Evolutionary conservation across 345 rosid species (phyloP), one percentile per base, ranked within the genome.

Genomic region (Luvunga scandens): DNA sequence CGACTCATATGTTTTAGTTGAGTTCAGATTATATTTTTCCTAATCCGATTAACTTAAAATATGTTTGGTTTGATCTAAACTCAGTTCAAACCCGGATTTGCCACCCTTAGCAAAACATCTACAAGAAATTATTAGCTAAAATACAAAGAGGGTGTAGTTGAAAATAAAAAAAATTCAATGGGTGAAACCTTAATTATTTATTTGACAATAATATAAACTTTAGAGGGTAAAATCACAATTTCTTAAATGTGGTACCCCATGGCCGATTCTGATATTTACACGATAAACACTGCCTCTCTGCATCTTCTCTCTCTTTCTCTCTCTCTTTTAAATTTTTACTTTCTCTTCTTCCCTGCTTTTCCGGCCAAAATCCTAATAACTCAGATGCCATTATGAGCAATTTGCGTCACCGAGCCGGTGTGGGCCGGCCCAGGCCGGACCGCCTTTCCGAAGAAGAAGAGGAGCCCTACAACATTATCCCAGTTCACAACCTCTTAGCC

Each of bases 401-500:
- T 75, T 80, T 83, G 72, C 90, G 88, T 72, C 81, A 85, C 85
- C 90, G 89, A 42, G 76, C 79, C 75, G 73, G 73, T 76, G 64
- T 81, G 38, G 28, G 75, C n/a, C 69, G 82, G 81, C 33, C 81
- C 59, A 82, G 80, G 48, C 79, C 42, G 50, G 66, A 28, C 66
- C 66, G 14, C 34, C 31, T 14, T 2, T 72, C 83, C 28, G 77
- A 71, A 69, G 81, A 53, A 53, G 57, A 81, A 36, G 92, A 89
- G 34, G 94, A 95, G 78, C 62, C 89, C 0, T 93, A 84, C 84
- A 95, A 95, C 86, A 90, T 95, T 14, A 93, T 95, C 65, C 99
- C 98, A 9, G 89, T 95, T 33, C 92, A 95, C 87, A 93, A 93
- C 86, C 96, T 93, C 81, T 93, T 91, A 66, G 96, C 98, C 9